Evolutionary conservation across 352 stramenopile genomes (phyloP), one percentile per base, ranked within the genome.

Genomic region (Blastocystis sp.): DNA sequence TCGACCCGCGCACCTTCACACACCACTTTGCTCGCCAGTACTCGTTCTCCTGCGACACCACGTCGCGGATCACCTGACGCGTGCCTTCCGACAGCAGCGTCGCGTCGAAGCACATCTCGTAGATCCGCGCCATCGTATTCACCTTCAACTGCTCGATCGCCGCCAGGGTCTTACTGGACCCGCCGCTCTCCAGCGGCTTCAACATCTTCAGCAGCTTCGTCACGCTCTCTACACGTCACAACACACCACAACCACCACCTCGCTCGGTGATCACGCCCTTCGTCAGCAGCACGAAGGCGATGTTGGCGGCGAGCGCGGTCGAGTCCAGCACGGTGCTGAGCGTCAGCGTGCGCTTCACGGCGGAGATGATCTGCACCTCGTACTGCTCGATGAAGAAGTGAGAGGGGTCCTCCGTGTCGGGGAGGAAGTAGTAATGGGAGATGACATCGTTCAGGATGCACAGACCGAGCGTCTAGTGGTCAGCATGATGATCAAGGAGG

Each of bases 391-490:
- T 80, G 60, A 65, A 89, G 41, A 51, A 65, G n/a, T 77, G 79
- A 1, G 60, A 33, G 1, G 41, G 9, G 60, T 89, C 55, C 67
- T 89, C 79, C n/a, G 79, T 77, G 31, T 89, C 79, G 13, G 63
- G 63, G n/a, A 89, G 39, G 6, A 62, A 65, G 9, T 45, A 45
- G 33, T 89, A 89, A 10, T 66, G 63, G 12, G 29, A 60, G 35
- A 89, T 89, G 35, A 89, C 63, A 63, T 89, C 63, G 41, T 89
- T 80, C 67, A 89, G 29, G 10, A 89, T 89, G 41, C 79, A 80
- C 19, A 89, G 29, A 59, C 79, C 79, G 10, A 89, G 63, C 19
- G 79, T 89, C 60, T 80, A 80, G 10, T 50, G n/a, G 37, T 67
- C 29, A 80, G 24, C 35, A n/a, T 19, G 3, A 66, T 9, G 13